Evolutionary conservation across 345 rosid genomes (phyloP).

Genomic region (Brassica cretica): DNA sequence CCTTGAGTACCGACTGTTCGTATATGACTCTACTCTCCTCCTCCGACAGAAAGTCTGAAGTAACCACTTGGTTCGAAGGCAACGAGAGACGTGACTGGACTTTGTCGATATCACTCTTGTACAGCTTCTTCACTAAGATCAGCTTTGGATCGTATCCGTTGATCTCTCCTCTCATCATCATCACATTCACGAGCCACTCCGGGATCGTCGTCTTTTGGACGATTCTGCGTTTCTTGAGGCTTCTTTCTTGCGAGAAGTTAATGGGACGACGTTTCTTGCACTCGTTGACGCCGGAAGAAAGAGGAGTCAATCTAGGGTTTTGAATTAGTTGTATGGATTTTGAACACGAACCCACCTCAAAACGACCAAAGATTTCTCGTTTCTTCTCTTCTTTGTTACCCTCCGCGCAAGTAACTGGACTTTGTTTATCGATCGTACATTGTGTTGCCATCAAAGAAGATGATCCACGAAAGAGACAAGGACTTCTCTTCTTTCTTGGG

Average conservation of each 20-base stretch:
- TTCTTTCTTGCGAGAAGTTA: background rate
- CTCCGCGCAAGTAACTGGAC: background rate
- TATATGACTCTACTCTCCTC: background rate
- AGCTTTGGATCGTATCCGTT: slow-evolving; percentile 11
- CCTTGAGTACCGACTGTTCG: background rate
- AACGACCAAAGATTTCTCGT: background rate
- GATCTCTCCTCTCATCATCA: background rate
- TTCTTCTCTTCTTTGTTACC: background rate
- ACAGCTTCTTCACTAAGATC: background rate
- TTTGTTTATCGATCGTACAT: background rate
- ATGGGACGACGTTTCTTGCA: background rate
- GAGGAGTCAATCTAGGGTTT: background rate
- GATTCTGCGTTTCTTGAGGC: background rate
- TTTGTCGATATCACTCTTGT: background rate
- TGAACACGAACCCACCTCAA: slow-evolving; percentile 2
- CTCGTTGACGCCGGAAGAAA: background rate
- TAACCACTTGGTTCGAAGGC: background rate
- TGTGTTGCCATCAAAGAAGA: background rate
- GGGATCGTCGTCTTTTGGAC: background rate
- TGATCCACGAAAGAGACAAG: background rate
- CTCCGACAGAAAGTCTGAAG: background rate
- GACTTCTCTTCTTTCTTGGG: background rate
- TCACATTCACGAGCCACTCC: background rate
- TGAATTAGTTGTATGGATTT: background rate
- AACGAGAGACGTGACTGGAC: background rate